Base-by-base conservation (phyloP, 805 yeast species). In the Suhomyces emberorum region DNA sequence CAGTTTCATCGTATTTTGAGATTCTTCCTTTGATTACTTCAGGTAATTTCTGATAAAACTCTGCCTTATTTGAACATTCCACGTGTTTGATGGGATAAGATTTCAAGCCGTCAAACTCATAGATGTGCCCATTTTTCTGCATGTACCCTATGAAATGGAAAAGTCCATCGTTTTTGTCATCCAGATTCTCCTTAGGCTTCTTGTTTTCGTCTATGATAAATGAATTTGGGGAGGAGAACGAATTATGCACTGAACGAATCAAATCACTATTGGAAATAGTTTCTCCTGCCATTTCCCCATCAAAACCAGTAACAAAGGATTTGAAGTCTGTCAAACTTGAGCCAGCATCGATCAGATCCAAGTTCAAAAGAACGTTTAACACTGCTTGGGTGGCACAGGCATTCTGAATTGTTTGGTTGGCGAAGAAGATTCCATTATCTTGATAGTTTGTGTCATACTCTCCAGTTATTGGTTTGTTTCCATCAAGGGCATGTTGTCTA, bases 381-480 rank as follows among this genome's bases (percentile, higher is more conserved):
- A 81, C 80, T 0, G 86, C 87, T 48, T 77, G 83, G 1, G 87
- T 81, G n/a, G 82, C 87, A 55, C 87, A 81, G 3, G 87, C 85
- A 48, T 81, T 79, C 47, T 76, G 78, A 36, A 79, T 76, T 18
- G 74, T 74, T 51, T 81, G 87, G 31, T 68, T 68, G 5, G 85
- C 84, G 51, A 81, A 81, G 51, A 76, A 79, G 1, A 81, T 63
- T 7, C 56, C 63, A 12, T 59, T 50, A 0, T 52, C 51, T 8
- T 54, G 55, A 41, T 55, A 62, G 4, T 56, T 49, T 2, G 23
- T 34, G 38, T 70, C 75, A 42, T 67, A 74, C 4, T 44, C 51
- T 3, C 82, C 82, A 36, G 61, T 66, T 10, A 66, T 38, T 2
- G 79, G 78, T 25, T 40, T 44, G 41, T 60, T 58, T 3, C 51